Base-by-base conservation (phyloP, 169 alveolate genomes). In the Cyclospora cayetanensis region DNA sequence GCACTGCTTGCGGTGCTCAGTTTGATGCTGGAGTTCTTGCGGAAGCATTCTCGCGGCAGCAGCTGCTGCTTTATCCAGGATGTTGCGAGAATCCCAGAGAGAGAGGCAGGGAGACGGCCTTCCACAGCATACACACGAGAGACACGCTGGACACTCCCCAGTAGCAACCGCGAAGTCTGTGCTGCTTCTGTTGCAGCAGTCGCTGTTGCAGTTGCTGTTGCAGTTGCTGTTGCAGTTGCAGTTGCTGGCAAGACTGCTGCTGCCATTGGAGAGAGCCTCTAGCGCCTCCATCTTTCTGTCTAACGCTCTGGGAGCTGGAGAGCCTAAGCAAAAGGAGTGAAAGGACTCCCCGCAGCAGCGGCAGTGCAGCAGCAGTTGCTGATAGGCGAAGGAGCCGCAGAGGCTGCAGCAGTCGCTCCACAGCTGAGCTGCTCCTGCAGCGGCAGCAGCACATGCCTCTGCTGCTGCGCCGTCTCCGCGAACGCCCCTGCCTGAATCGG, bases 261-360 rank as follows among this genome's bases (percentile, higher is more conserved):
- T 41, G 85, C 85, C 42, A 63, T 63, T 41, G 85, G 65, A 74
- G 85, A 74, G 85, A 27, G 85, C 29, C 35, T 11, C 65, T 27
- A 74, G 22, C 55, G 53, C 63, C 39, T 35, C 39, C 63, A 41
- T 42, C 85, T 74, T 74, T 41, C 37, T 74, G 20, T 15, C 42
- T 5, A 70, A 22, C 12, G 91, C 70, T 1, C 68, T 46, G 3
- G 91, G 72, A 27, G 91, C 72, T 22, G 83, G 66, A 7, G 42
- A 2, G 31, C 91, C 91, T 12, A 70, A 2, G 83, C 91, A 84
- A 7, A 27, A 63, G 41, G 72, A 63, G 50, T 84, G 91, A 27
- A 84, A 84, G 53, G 84, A 20, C 70, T 84, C 91, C 63, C 91
- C 83, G 46, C 91, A 84, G 82, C 68, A 39, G 55, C 82, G 60